These are phyloP conservation scores for Apodospora peruviana DNA, from an alignment of 495 filamentous ascomycete species.

Conservation along the genomic window DNA sequence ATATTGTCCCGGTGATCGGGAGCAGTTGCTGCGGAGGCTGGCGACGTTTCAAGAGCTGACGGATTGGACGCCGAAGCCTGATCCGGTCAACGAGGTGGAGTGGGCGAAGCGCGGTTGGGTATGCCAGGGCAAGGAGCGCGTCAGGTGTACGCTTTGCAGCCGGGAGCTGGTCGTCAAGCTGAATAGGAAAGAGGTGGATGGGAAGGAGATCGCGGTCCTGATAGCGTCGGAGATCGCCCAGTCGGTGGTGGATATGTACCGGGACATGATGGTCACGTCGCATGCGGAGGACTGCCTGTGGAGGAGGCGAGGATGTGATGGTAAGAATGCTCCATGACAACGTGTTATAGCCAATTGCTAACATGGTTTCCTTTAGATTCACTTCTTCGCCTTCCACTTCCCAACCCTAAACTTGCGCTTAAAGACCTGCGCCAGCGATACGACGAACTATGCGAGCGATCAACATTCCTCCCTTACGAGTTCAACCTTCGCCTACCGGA, in stretches of 20 bases:
- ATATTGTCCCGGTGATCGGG: conserved; percentile 81
- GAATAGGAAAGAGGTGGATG: conserved; percentile 60
- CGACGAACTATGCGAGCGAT: conserved; percentile 41
- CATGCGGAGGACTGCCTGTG: conserved; percentile 85
- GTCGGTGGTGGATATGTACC: conserved; percentile 72
- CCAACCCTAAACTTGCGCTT: conserved; percentile 52
- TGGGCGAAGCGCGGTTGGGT: conserved; percentile 96
- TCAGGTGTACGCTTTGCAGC: conserved; percentile 77
- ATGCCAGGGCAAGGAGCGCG: conserved; percentile 74
- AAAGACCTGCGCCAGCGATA: conserved; percentile 56
- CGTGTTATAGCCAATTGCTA: too few species aligned
- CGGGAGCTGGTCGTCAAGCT: conserved; percentile 76
- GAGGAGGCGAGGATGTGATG: conserved; percentile 78
- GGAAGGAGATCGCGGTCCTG: conserved; percentile 52
- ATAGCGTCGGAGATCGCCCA: conserved; percentile 50
- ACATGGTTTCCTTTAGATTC: conserved; percentile 32
- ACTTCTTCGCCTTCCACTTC: conserved; percentile 45
- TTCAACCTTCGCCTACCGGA: conserved; percentile 46
- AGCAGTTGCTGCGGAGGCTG: conserved; percentile 72
- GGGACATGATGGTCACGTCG: conserved; percentile 60
- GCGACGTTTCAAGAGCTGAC: conserved; percentile 86
- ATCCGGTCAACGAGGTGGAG: conserved; percentile 78
- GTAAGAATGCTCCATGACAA: conserved; percentile 42
- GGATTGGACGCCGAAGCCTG: conserved; percentile 79
- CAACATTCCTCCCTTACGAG: conserved; percentile 45